phyloP scores from a whole-genome alignment of 2,329 filamentous ascomycete genomes.

The Ophiocordyceps camponoti-leonardi region DNA sequence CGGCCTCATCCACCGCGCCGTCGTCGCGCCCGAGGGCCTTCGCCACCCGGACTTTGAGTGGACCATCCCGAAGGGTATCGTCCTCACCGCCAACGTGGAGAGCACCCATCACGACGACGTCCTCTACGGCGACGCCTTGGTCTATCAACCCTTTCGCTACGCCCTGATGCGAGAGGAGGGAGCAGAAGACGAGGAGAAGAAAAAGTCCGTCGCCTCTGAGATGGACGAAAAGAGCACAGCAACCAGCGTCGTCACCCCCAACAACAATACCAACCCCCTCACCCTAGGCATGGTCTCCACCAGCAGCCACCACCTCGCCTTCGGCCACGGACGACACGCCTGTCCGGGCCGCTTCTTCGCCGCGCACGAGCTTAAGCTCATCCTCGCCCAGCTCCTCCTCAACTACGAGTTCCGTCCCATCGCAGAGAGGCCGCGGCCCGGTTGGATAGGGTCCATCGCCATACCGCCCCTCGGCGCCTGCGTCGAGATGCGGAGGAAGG shows the following conservation, averaged over 20 bases:
- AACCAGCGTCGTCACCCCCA: too few species aligned
- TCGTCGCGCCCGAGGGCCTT: conserved; percentile 25
- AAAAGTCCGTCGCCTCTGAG: too few species aligned
- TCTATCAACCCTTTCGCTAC: conserved; percentile 33
- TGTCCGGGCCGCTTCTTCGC: conserved; percentile 39
- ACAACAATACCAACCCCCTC: conserved; percentile 13
- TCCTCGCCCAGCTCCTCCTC: conserved; percentile 29
- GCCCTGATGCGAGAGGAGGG: conserved; percentile 22
- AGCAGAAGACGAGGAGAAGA: conserved; percentile 5
- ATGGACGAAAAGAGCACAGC: too few species aligned
- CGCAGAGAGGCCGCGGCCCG: conserved; percentile 17
- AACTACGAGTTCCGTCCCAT: conserved; percentile 34
- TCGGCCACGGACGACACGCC: conserved; percentile 37
- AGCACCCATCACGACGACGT: conserved; percentile 28
- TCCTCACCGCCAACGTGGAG: conserved; percentile 24
- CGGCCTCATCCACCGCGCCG: conserved; percentile 28
- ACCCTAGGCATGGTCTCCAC: conserved; percentile 33
- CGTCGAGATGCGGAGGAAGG: conserved; percentile 10
- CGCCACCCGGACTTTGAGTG: conserved; percentile 15
- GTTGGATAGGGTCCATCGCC: conserved; percentile 27
- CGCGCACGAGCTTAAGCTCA: conserved; percentile 36
- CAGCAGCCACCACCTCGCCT: conserved; percentile 29
- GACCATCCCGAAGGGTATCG: conserved; percentile 21
- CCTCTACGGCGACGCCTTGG: conserved; percentile 21
- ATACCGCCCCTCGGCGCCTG: conserved; percentile 11